Evolutionary conservation across 352 stramenopile species (phyloP).

Genomic region (Phytopythium delawarense): DNA sequence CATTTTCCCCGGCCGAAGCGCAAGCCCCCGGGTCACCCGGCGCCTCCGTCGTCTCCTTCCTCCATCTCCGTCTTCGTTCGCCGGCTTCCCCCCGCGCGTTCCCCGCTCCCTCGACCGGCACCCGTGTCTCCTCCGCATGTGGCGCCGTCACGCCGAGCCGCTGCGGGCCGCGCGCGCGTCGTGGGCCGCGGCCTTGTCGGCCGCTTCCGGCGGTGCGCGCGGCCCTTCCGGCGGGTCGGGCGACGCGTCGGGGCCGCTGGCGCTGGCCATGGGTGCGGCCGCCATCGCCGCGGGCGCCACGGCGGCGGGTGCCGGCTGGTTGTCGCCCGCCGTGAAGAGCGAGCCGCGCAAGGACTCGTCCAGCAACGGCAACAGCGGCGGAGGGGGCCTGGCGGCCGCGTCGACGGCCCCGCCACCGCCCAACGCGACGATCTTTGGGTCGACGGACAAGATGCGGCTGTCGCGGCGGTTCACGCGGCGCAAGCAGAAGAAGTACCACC

Average conservation of each 20-base stretch:
- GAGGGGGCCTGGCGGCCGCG: no score
- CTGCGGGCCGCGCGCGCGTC: constrained; percentile 2
- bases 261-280: neutral
- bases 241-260: neutral
- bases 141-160: constrained; percentile 3
- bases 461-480: constrained; percentile 60
- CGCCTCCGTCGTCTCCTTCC: neutral
- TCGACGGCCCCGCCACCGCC: no score
- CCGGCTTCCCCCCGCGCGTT: neutral
- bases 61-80: neutral
- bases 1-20: neutral
- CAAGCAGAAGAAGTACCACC: constrained; percentile 75
- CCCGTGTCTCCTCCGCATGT: neutral
- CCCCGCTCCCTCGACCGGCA: no score
- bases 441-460: constrained; percentile 35
- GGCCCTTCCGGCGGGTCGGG: neutral
- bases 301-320: neutral
- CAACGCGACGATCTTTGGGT: constrained; percentile 10
- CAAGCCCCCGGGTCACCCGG: neutral
- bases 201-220: neutral
- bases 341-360: constrained; percentile 4
- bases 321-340: neutral
- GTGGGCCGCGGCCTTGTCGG: neutral
- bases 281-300: neutral
- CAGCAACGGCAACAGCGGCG: neutral